These are phyloP conservation scores for Prunus padus DNA, from an alignment of 306 rosid species.

Conservation along the genomic window DNA sequence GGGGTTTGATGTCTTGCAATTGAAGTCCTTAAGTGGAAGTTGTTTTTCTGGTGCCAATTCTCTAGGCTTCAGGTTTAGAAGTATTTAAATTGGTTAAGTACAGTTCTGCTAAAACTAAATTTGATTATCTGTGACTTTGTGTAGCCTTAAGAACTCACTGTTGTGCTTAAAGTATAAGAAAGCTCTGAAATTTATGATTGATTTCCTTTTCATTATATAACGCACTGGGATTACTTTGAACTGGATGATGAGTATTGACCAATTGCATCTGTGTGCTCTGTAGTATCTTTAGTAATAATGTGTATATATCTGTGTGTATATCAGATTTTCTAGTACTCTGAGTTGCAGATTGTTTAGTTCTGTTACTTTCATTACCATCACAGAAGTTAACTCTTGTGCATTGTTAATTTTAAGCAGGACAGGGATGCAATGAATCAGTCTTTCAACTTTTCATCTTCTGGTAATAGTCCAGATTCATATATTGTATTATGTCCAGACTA, in stretches of 20 bases:
- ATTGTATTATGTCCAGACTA: conserved; percentile 1
- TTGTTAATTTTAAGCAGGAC: conserved; percentile 26
- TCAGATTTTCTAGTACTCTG: neutral
- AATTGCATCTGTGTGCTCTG: neutral
- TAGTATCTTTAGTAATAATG: neutral
- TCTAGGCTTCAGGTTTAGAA: neutral
- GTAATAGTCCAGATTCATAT: conserved; percentile 32
- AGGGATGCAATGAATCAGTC: conserved; percentile 64
- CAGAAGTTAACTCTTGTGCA: conserved; percentile 14
- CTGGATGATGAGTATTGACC: neutral
- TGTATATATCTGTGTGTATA: neutral
- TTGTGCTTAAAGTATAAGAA: neutral
- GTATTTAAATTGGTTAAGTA: neutral
- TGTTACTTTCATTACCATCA: conserved; percentile 10
- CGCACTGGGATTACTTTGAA: neutral
- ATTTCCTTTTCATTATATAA: neutral
- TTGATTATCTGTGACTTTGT: neutral
- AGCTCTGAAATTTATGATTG: neutral
- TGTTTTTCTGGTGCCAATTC: neutral
- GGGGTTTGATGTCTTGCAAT: neutral
- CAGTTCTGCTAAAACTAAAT: neutral
- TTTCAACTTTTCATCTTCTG: conserved; percentile 45
- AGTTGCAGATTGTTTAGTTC: neutral
- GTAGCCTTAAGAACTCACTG: neutral
- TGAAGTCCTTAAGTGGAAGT: neutral